Conservation (phyloP, 2,329 filamentous ascomycete species). For the Acephala macrosclerotiorum region DNA sequence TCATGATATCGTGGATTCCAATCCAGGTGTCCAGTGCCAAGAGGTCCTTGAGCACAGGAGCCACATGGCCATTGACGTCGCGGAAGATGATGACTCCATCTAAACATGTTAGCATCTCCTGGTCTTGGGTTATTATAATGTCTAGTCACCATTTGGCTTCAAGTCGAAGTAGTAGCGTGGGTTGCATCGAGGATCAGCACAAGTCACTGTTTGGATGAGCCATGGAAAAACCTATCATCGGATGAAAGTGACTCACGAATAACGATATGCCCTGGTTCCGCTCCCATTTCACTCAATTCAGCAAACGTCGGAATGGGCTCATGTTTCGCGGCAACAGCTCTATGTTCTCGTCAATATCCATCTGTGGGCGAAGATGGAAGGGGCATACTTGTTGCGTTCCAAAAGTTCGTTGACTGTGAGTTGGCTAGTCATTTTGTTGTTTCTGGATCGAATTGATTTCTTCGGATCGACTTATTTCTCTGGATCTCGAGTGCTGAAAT, state of each 20-base stretch:
- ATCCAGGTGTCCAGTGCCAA: slow-evolving; percentile 36
- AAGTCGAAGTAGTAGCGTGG: slow-evolving; percentile 27
- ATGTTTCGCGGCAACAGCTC: slow-evolving; percentile 18
- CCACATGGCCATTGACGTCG: slow-evolving; percentile 37
- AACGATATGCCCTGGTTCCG: slow-evolving; percentile 9
- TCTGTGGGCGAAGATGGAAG: background rate
- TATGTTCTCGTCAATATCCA: background rate
- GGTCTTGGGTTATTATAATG: background rate
- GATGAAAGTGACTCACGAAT: slow-evolving; percentile 13
- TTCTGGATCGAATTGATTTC: background rate
- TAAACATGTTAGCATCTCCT: background rate
- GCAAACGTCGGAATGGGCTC: slow-evolving; percentile 21
- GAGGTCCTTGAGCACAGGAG: slow-evolving; percentile 33
- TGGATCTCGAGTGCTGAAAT: background rate
- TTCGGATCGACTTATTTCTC: background rate
- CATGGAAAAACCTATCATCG: background rate
- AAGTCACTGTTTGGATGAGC: slow-evolving; percentile 16
- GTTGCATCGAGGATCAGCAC: slow-evolving; percentile 19
- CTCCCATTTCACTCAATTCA: slow-evolving; percentile 14
- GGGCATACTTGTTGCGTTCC: slow-evolving; percentile 21
- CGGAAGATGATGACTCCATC: slow-evolving; percentile 34
- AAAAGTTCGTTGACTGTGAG: slow-evolving; percentile 19
- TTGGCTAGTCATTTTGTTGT: slow-evolving; percentile 15
- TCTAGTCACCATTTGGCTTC: slow-evolving; percentile 15
- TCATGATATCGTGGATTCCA: slow-evolving; percentile 35